Conservation (phyloP, 2,329 filamentous ascomycete species). For the Pestalotiopsis sp. region DNA sequence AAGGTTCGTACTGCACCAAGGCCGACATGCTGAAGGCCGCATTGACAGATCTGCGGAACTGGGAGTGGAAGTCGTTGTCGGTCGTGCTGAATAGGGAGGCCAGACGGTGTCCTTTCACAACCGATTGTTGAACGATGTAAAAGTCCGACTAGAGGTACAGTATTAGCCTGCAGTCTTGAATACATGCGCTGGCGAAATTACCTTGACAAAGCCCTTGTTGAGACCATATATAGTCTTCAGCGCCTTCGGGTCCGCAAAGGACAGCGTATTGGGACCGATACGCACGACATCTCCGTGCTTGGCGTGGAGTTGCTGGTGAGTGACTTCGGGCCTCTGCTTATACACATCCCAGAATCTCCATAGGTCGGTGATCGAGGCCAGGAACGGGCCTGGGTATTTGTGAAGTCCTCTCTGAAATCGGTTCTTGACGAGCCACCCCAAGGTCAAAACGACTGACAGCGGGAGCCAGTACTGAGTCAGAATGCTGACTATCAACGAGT, state of each 20-base stretch:
- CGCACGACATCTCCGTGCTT: constrained; percentile 76
- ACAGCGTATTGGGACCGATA: constrained; percentile 73
- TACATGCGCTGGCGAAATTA: constrained; percentile 32
- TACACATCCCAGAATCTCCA: constrained; percentile 76
- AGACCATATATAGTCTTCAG: constrained; percentile 79
- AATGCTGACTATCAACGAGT: constrained; percentile 35
- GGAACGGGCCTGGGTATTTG: constrained; percentile 71
- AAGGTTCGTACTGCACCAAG: constrained; percentile 77
- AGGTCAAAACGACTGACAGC: constrained; percentile 33
- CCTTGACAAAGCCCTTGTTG: constrained; percentile 81
- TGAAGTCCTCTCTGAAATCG: constrained; percentile 61
- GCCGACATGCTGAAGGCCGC: constrained; percentile 78
- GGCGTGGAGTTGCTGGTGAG: constrained; percentile 68
- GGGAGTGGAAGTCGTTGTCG: constrained; percentile 74
- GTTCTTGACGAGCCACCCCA: constrained; percentile 49
- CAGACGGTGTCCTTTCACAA: constrained; percentile 68
- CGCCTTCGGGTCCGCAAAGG: constrained; percentile 73
- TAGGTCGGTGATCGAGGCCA: constrained; percentile 71
- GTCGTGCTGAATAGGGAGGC: constrained; percentile 77
- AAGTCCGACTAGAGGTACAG: constrained; percentile 65
- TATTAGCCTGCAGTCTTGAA: too few species aligned
- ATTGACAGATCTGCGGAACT: constrained; percentile 75
- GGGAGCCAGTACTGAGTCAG: constrained; percentile 47
- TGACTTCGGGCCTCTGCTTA: constrained; percentile 65
- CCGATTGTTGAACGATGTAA: constrained; percentile 77